Percentiles rank a stretch among this genome's conserved stretches.
Conservation (phyloP, 2,329 filamentous ascomycete genomes). For the Leptodontidium sp. region DNA sequence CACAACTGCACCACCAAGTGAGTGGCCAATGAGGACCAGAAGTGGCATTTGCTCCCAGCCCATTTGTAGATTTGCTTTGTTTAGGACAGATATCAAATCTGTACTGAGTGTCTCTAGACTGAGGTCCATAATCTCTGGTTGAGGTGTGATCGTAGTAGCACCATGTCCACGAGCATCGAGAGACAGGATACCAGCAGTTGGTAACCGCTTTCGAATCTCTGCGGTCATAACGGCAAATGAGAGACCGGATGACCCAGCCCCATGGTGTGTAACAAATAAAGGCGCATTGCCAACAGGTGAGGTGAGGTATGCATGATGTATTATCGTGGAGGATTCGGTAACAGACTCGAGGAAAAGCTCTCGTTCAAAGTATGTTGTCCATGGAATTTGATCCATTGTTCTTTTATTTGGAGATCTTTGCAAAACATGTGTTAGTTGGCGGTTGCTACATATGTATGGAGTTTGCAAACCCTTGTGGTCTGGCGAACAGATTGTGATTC, state of each 20-base stretch:
- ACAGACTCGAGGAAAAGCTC: conserved; percentile 76
- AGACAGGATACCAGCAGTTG: conserved; percentile 83
- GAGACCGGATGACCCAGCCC: conserved; percentile 89
- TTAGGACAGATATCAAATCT: conserved; percentile 77
- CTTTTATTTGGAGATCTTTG: conserved; percentile 44
- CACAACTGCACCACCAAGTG: conserved; percentile 89
- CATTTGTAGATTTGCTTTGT: conserved; percentile 72
- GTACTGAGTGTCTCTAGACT: conserved; percentile 74
- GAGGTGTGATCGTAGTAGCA: conserved; percentile 60
- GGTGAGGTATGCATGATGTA: conserved; percentile 87
- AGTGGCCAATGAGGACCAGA: conserved; percentile 87
- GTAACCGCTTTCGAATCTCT: conserved; percentile 79
- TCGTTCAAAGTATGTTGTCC: conserved; percentile 91
- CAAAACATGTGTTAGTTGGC: conserved; percentile 28
- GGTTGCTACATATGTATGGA: conserved; percentile 7
- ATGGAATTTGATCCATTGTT: conserved; percentile 57
- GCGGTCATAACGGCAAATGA: conserved; percentile 86
- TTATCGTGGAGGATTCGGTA: conserved; percentile 56
- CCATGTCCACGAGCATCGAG: conserved; percentile 90
- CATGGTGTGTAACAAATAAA: conserved; percentile 93
- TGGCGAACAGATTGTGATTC: conserved; percentile 76
- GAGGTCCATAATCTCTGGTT: conserved; percentile 65
- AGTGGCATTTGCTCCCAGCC: conserved; percentile 77
- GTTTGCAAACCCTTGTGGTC: conserved; percentile 68
- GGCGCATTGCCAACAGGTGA: conserved; percentile 78